These are phyloP conservation scores for Chamaenerion angustifolium DNA, from an alignment of 345 rosid species.

Conservation along the genomic window DNA sequence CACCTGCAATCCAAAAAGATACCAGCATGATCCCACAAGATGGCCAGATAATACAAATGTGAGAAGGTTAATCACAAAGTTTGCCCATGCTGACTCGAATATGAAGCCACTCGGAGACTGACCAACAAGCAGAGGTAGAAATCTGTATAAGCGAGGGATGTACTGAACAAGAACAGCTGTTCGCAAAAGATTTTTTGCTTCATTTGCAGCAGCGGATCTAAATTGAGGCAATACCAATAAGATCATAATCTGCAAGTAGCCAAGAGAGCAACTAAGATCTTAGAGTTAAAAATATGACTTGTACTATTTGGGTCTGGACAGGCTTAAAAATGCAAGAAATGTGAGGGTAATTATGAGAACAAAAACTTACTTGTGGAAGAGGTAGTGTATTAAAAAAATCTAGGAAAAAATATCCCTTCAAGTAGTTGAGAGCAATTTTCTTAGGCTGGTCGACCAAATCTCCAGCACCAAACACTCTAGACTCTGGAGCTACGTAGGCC, in stretches of 20 bases:
- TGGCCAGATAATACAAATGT: slow-evolving; percentile 66
- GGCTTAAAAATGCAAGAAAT: too few relatives aligned
- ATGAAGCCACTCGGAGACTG: slow-evolving; percentile 59
- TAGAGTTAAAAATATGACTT: not conserved
- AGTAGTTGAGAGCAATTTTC: slow-evolving; percentile 49
- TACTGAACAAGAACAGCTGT: slow-evolving; percentile 55
- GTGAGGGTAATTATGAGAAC: not conserved
- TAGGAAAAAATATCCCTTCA: slow-evolving; percentile 35
- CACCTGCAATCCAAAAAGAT: slow-evolving; percentile 81
- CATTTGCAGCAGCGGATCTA: slow-evolving; percentile 40
- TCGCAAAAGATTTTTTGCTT: slow-evolving; percentile 51
- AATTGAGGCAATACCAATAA: slow-evolving; percentile 26
- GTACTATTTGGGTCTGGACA: not conserved
- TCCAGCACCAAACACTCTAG: slow-evolving; percentile 74
- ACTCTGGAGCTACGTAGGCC: slow-evolving; percentile 79
- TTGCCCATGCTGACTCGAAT: slow-evolving; percentile 86
- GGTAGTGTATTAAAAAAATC: slow-evolving; percentile 61
- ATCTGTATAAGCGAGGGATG: slow-evolving; percentile 55
- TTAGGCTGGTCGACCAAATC: slow-evolving; percentile 78
- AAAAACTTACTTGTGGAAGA: slow-evolving; percentile 60
- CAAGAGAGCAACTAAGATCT: not conserved
- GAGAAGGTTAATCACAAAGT: slow-evolving; percentile 70
- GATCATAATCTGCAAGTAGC: slow-evolving; percentile 40
- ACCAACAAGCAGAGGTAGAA: slow-evolving; percentile 63
- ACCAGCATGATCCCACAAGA: slow-evolving; percentile 75